Percentiles rank a stretch among this genome's conserved stretches.
Evolutionary conservation across 192 early-diverging fungal species (phyloP).

Genomic region (Coemansia aciculifera): DNA sequence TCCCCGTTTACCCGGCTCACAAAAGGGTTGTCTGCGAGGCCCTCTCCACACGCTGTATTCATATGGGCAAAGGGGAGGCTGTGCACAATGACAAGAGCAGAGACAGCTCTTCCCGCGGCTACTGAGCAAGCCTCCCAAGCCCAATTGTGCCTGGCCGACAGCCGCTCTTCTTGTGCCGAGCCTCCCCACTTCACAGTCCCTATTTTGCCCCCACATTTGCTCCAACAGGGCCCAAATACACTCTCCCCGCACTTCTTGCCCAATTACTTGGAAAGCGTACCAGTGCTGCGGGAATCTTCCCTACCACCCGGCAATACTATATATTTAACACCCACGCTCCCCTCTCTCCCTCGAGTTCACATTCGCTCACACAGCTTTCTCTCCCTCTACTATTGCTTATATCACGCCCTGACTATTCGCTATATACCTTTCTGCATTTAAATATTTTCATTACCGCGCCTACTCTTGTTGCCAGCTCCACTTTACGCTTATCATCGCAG

Average conservation of each 20-base stretch:
- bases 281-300: background rate
- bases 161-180: background rate
- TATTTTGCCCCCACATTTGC: slow-evolving; percentile 8
- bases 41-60: background rate
- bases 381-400: background rate
- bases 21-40: background rate
- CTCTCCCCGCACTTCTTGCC: background rate
- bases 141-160: background rate
- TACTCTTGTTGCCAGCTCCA: background rate
- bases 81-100: slow-evolving; percentile 2
- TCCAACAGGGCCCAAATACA: background rate
- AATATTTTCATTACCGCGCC: background rate
- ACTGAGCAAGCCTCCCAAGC: background rate
- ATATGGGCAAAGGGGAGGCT: background rate
- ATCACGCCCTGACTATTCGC: background rate
- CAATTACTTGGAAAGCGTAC: background rate
- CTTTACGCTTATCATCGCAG: background rate
- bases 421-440: background rate
- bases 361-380: background rate
- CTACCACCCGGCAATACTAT: background rate
- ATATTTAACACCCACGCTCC: background rate
- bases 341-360: background rate
- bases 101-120: background rate
- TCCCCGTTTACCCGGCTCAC: background rate
- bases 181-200: background rate